A percentile compares a stretch with the other conserved stretches of the same genome.
Conservation (phyloP, 768 basidiomycete genomes). For the Ephemerocybe angulata region DNA sequence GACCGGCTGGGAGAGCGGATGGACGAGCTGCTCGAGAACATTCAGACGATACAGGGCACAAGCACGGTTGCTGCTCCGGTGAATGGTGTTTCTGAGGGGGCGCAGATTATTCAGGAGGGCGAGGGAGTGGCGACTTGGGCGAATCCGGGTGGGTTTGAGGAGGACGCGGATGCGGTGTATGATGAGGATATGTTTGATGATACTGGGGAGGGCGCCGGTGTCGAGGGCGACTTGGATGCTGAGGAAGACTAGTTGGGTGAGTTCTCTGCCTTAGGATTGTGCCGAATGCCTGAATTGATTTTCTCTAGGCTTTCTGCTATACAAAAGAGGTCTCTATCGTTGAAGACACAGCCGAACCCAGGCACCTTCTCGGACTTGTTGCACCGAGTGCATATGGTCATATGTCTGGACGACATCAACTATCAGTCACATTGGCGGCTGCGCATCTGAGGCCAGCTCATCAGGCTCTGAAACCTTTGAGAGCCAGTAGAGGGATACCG, state of each 20-base stretch:
- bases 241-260: conserved; percentile 4
- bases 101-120: conserved; percentile 29
- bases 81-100: neutral
- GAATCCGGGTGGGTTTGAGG: conserved; percentile 20
- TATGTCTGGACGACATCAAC: no score
- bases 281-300: neutral
- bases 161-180: conserved; percentile 38
- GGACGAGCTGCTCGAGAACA: conserved; percentile 59
- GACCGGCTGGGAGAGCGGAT: conserved; percentile 71
- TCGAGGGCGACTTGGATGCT: conserved; percentile 61
- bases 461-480: no score
- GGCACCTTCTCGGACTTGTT: no score
- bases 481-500: neutral
- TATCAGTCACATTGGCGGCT: no score
- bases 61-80: neutral
- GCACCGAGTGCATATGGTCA: no score
- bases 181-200: conserved; percentile 64
- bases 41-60: conserved; percentile 29
- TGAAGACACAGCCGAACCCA: no score
- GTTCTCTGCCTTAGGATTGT: no score
- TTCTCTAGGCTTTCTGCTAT: neutral
- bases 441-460: no score
- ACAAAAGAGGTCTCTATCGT: no score
- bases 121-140: conserved; percentile 1
- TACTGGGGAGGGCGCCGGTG: conserved; percentile 57